phyloP scores from a whole-genome alignment of 2,329 filamentous ascomycete genomes.

The Huntiella bhutanensis region DNA sequence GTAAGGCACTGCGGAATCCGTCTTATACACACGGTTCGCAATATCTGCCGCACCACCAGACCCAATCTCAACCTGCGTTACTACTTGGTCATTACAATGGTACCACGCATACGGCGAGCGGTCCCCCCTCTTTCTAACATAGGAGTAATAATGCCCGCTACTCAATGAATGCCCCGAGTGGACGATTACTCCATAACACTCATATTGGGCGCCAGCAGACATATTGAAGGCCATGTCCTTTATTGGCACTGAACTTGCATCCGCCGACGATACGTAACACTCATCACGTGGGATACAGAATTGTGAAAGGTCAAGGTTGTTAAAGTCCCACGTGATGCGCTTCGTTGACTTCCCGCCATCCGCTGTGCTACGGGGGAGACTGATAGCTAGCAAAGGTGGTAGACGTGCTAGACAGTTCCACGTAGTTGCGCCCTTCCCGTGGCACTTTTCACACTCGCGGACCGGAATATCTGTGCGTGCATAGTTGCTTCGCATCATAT shows the following conservation, averaged over 20 bases:
- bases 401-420: slow-evolving; percentile 58
- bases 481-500: neutral
- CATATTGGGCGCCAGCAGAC: slow-evolving; percentile 46
- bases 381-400: slow-evolving; percentile 60
- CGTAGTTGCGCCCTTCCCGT: slow-evolving; percentile 47
- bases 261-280: slow-evolving; percentile 17
- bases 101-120: slow-evolving; percentile 25
- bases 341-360: slow-evolving; percentile 43
- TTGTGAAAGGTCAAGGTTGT: slow-evolving; percentile 38
- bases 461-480: slow-evolving; percentile 46
- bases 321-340: slow-evolving; percentile 57
- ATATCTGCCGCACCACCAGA: slow-evolving; percentile 19
- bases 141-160: slow-evolving; percentile 59
- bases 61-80: slow-evolving; percentile 25
- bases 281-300: slow-evolving; percentile 23
- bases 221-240: slow-evolving; percentile 18
- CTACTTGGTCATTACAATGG: slow-evolving; percentile 27
- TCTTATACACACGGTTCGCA: slow-evolving; percentile 22
- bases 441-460: slow-evolving; percentile 60
- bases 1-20: slow-evolving; percentile 23
- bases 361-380: slow-evolving; percentile 40
- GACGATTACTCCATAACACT: slow-evolving; percentile 69
- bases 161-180: slow-evolving; percentile 51
- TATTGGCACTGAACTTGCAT: slow-evolving; percentile 16
- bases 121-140: slow-evolving; percentile 33